phyloP scores from a whole-genome alignment of 306 rosid species.

The Prunus davidiana region DNA sequence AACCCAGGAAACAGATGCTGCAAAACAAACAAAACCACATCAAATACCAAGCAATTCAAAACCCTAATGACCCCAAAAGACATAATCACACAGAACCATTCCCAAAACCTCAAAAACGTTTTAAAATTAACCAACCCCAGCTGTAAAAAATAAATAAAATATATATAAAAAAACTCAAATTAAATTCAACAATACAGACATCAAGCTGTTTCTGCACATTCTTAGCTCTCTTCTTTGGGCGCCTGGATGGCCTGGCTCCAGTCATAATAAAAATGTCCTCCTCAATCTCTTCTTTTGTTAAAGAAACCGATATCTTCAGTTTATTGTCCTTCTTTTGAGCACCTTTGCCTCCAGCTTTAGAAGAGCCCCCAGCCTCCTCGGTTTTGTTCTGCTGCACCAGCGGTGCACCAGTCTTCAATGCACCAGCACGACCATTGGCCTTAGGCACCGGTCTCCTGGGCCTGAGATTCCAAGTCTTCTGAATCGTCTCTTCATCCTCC shows the following conservation, averaged over 20 bases:
- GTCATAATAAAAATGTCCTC: conserved; percentile 33
- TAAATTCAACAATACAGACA: conserved; percentile 16
- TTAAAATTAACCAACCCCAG: neutral
- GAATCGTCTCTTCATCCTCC: neutral
- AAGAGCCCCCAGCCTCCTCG: neutral
- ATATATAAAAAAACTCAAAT: neutral
- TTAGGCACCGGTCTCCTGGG: conserved; percentile 27
- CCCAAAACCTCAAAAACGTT: neutral
- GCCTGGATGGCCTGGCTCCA: conserved; percentile 27
- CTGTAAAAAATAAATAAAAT: neutral
- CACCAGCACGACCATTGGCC: neutral
- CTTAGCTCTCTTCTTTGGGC: conserved; percentile 26
- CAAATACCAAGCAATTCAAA: neutral
- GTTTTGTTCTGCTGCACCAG: neutral
- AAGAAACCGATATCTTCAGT: neutral
- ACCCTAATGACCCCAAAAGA: neutral
- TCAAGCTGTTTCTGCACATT: conserved; percentile 29
- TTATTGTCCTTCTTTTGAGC: neutral
- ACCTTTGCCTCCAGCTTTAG: neutral
- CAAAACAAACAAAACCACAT: conserved; percentile 23
- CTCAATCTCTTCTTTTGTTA: conserved; percentile 36
- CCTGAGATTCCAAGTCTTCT: conserved; percentile 39
- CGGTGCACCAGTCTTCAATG: neutral
- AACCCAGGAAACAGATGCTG: conserved; percentile 36
- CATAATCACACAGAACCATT: neutral